Base-by-base conservation (phyloP, 2,329 filamentous ascomycete species). In the Bipolaris bicolor region DNA sequence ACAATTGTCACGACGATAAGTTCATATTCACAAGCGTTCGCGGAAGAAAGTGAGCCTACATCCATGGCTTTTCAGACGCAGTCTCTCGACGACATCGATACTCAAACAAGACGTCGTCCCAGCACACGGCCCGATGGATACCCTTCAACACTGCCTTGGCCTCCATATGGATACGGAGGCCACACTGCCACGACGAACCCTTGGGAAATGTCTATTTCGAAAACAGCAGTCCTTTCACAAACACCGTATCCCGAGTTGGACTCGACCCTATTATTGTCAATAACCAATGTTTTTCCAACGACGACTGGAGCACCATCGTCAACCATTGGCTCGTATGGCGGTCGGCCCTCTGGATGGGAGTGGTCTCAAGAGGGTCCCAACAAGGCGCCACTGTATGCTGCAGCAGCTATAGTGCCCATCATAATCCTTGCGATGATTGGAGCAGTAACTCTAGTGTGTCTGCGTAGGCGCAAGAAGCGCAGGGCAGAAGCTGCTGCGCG, bases 401-500 rank as follows among this genome's bases (percentile, higher is more conserved):
- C 63, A 39, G 72, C 70, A 10, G 66, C 60, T 6, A 50, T 68
- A 13, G 55, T 68, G 1, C 69, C 72, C 7, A 51, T 73, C 1
- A 46, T 73, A 11, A 51, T 70, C 20, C 58, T 75, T 13, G 60
- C 41, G n/a, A 58, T 72, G 34, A 50, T 75, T 26, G 72, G 62
- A 6, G 47, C 61, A 2, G 7, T 69, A 1, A 34, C 62, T 10
- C 70, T 73, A 46, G 65, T 67, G 45, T 74, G 63, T 43, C 44
- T 75, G 47, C 69, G 71, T 33, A 75, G 64, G 58, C 72, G 70
- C n/a, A 72, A 62, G 58, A 64, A 63, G 53, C 65, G 67, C 36
- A 67, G 52, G 18, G 46, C 47, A 44, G 58, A 61, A 26, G 59
- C 57, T 20, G 46, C 48, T 9, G 48, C 24, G 9, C 59, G 63